These are phyloP conservation scores for Hypoxylon sp. DNA, from an alignment of 2,329 filamentous ascomycete species.

Conservation along the genomic window DNA sequence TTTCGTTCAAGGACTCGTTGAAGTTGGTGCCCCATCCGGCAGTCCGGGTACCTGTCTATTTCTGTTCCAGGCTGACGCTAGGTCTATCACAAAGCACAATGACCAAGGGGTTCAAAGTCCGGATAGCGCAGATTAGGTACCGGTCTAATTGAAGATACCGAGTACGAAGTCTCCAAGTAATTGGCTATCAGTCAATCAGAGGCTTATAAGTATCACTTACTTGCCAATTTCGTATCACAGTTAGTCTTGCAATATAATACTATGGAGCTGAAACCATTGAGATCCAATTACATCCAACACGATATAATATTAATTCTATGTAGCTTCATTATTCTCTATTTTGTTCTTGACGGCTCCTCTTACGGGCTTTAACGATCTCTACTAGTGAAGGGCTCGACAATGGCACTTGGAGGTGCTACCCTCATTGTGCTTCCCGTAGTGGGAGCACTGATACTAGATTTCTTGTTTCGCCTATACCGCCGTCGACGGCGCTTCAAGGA, in stretches of 20 bases:
- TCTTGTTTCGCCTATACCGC: constrained; percentile 30
- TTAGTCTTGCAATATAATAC: neutral
- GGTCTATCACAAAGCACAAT: neutral
- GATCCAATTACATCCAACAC: neutral
- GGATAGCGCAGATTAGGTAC: neutral
- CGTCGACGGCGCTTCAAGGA: constrained; percentile 20
- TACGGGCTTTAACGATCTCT: neutral
- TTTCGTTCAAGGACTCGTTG: too few relatives aligned
- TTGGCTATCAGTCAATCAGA: neutral
- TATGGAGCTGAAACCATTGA: neutral
- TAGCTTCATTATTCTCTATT: neutral
- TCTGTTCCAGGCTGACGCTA: neutral
- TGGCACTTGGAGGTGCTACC: neutral
- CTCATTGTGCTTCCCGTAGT: constrained; percentile 18
- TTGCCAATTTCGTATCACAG: neutral
- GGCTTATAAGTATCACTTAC: neutral
- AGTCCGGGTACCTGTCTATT: neutral
- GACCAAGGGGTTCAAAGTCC: neutral
- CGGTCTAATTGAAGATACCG: neutral
- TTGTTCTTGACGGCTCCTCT: neutral
- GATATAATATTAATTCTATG: neutral
- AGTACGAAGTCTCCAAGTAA: neutral
- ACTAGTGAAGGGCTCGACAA: neutral
- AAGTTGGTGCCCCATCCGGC: too few relatives aligned
- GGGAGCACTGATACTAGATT: constrained; percentile 26